Percentiles rank a stretch among this genome's conserved stretches.
Conservation (phyloP, 2,329 filamentous ascomycete species). For the Trichoderma atrobrunneum region DNA sequence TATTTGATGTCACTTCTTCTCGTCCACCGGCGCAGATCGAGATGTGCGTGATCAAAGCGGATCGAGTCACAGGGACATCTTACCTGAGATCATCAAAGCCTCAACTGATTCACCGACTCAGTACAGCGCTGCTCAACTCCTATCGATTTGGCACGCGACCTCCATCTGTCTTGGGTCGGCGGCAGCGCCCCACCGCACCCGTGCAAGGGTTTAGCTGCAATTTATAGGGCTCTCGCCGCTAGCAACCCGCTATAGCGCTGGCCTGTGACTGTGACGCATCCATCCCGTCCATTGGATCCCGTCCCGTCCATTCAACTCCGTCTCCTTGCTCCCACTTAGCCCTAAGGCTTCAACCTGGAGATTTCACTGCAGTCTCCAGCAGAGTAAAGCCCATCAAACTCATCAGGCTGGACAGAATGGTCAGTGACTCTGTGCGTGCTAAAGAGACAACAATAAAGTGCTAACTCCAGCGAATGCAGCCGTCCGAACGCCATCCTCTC, state of each 20-base stretch:
- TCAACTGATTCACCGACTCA: background rate
- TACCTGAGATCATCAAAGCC: too few relatives aligned
- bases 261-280: conserved; percentile 1
- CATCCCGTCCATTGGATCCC: background rate
- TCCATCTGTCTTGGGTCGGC: background rate
- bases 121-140: background rate
- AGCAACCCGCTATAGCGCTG: conserved; percentile 5
- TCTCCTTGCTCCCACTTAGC: background rate
- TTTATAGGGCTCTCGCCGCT: conserved; percentile 1
- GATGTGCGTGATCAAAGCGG: background rate
- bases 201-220: conserved; percentile 15
- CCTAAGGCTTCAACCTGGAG: background rate
- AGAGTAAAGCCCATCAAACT: background rate
- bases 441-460: background rate
- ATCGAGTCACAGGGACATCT: background rate
- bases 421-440: background rate
- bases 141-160: conserved; percentile 7
- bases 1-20: background rate
- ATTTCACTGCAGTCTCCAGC: background rate
- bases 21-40: background rate
- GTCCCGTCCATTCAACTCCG: background rate
- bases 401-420: conserved; percentile 15
- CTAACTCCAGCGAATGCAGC: conserved; percentile 26
- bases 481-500: conserved; percentile 45
- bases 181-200: background rate